These are phyloP conservation scores for Cryptosporidium sp. DNA, from an alignment of 169 alveolate genomes.

Conservation along the genomic window DNA sequence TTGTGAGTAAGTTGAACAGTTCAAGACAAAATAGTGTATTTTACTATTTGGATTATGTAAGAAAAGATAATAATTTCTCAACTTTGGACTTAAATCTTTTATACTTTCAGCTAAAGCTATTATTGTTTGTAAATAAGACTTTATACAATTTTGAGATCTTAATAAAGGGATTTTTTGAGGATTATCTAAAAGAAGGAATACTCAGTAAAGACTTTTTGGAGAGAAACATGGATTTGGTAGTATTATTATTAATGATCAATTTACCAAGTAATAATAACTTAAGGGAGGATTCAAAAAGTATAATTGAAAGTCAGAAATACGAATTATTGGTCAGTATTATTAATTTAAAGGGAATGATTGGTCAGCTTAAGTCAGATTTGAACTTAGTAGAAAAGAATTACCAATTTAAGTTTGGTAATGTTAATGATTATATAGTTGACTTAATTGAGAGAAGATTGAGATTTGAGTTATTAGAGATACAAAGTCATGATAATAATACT, in stretches of 20 bases:
- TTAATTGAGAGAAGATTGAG: neutral
- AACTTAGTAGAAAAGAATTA: too few species aligned
- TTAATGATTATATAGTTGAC: neutral
- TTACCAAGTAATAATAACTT: too few species aligned
- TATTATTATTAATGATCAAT: slow-evolving; percentile 9
- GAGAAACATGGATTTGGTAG: slow-evolving; percentile 21
- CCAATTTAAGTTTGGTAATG: neutral
- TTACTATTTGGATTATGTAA: neutral
- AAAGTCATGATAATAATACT: too few species aligned
- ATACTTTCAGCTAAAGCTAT: slow-evolving; percentile 2
- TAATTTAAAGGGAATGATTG: neutral
- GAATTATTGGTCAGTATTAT: neutral
- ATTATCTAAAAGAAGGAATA: neutral
- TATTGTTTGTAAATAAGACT: slow-evolving; percentile 35
- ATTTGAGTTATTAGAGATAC: neutral
- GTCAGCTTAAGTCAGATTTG: slow-evolving; percentile 10
- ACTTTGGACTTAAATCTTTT: neutral
- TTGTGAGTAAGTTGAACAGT: neutral
- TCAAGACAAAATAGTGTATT: slow-evolving; percentile 4
- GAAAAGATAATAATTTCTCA: neutral
- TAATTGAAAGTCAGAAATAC: neutral
- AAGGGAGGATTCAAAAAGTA: neutral
- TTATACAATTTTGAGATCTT: slow-evolving; percentile 3
- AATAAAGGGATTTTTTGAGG: neutral
- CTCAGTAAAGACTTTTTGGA: slow-evolving; percentile 1